These are phyloP conservation scores for Dianthus caryophyllus DNA, from an alignment of 148 eudicot genomes.

Conservation along the genomic window DNA sequence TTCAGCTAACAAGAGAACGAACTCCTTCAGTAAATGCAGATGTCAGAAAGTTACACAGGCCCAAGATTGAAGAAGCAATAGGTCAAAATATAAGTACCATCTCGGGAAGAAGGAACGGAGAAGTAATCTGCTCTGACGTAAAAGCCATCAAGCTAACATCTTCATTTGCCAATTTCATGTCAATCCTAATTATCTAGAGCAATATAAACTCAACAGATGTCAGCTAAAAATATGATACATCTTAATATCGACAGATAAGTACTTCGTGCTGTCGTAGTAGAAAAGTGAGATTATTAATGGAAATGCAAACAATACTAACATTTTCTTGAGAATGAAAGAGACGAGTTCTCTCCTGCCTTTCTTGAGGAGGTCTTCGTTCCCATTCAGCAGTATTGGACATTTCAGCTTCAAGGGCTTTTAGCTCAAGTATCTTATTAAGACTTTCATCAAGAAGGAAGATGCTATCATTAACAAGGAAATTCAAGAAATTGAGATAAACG, in stretches of 20 bases:
- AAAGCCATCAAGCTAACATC: constrained; percentile 93
- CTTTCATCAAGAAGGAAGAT: constrained; percentile 96
- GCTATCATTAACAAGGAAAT: constrained; percentile 89
- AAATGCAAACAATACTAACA: constrained; percentile 42
- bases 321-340: constrained; percentile 91
- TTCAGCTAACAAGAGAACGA: not conserved
- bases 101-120: constrained; percentile 86
- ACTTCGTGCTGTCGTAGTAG: too few species aligned
- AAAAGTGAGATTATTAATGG: not conserved
- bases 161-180: constrained; percentile 97
- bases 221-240: not conserved
- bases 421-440: constrained; percentile 94
- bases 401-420: constrained; percentile 92
- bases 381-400: constrained; percentile 95
- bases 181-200: constrained; percentile 77
- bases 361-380: constrained; percentile 90
- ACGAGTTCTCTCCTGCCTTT: constrained; percentile 96
- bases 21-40: not conserved
- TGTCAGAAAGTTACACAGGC: not conserved
- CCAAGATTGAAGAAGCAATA: not conserved
- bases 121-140: constrained; percentile 88
- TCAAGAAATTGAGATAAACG: constrained; percentile 88
- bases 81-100: constrained; percentile 47
- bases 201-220: constrained; percentile 17
- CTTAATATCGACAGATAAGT: not conserved